Percentiles rank a stretch among this genome's conserved stretches.
These are phyloP conservation scores for Tieghemiomyces parasiticus DNA, from an alignment of 192 early-diverging fungal species.

Conservation along the genomic window DNA sequence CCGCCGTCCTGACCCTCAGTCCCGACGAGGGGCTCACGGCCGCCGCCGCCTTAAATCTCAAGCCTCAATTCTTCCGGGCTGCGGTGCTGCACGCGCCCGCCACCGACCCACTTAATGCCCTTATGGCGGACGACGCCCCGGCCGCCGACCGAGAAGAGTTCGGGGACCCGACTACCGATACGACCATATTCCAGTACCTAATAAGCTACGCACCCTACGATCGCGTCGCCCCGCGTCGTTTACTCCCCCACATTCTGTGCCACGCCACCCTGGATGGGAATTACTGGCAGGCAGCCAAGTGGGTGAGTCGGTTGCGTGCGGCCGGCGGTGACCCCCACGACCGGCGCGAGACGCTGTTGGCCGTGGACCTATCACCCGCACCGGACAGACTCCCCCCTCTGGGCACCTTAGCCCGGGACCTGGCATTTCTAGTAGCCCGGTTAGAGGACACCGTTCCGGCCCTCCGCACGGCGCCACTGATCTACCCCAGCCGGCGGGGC, in stretches of 20 bases:
- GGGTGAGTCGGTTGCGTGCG: background rate
- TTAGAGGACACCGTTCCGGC: background rate
- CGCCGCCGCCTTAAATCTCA: slow-evolving; percentile 11
- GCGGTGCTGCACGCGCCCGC: slow-evolving; percentile 8
- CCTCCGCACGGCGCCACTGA: background rate
- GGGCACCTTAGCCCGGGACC: background rate
- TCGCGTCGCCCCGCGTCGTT: background rate
- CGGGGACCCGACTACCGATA: slow-evolving; percentile 8
- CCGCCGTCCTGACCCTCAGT: background rate
- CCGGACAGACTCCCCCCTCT: background rate
- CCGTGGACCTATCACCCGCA: background rate
- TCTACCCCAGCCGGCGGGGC: background rate
- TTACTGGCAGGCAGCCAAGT: slow-evolving; percentile 8
- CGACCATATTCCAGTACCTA: slow-evolving; percentile 9
- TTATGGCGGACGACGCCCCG: background rate
- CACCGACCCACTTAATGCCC: background rate
- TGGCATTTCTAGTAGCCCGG: background rate
- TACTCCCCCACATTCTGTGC: slow-evolving; percentile 1
- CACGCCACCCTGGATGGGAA: background rate
- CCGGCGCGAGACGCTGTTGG: background rate
- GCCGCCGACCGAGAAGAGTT: background rate
- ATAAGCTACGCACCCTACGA: slow-evolving; percentile 9
- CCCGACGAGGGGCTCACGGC: background rate
- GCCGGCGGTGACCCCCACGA: background rate
- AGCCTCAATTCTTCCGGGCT: slow-evolving; percentile 3